phyloP scores from a whole-genome alignment of 1,284 basidiomycete species.

The Melampsora americana region DNA sequence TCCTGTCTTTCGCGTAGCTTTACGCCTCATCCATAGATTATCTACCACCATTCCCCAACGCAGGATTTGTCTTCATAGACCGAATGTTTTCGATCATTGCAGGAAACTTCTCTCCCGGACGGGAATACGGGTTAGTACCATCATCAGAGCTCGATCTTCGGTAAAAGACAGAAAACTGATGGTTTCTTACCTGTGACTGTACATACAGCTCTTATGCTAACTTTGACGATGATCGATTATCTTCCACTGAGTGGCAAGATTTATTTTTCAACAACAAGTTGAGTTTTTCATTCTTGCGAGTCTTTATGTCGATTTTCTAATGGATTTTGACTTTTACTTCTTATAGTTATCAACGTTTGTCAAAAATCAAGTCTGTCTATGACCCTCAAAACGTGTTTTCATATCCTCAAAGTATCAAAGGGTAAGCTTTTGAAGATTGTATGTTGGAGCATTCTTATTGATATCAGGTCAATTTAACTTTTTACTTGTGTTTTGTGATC shows the following conservation, averaged over 20 bases:
- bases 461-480: no score
- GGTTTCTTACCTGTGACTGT: background rate
- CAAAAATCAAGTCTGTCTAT: conserved; percentile 19
- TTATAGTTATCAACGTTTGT: conserved; percentile 21
- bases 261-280: conserved; percentile 27
- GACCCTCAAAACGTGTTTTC: conserved; percentile 30
- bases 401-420: conserved; percentile 22
- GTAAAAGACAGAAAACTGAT: background rate
- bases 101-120: conserved; percentile 19
- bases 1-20: background rate
- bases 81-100: conserved; percentile 15
- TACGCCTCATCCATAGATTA: conserved; percentile 23
- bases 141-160: no score
- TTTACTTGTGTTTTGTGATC: no score
- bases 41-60: conserved; percentile 10
- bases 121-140: conserved; percentile 27
- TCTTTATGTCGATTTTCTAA: no score
- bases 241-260: conserved; percentile 21
- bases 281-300: background rate
- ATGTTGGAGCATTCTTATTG: no score
- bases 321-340: background rate
- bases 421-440: no score
- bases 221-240: conserved; percentile 35
- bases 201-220: conserved; percentile 28
- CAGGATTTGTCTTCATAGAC: conserved; percentile 19